Conservation (phyloP, 2,329 filamentous ascomycete species). For the Curvularia verruculosa region DNA sequence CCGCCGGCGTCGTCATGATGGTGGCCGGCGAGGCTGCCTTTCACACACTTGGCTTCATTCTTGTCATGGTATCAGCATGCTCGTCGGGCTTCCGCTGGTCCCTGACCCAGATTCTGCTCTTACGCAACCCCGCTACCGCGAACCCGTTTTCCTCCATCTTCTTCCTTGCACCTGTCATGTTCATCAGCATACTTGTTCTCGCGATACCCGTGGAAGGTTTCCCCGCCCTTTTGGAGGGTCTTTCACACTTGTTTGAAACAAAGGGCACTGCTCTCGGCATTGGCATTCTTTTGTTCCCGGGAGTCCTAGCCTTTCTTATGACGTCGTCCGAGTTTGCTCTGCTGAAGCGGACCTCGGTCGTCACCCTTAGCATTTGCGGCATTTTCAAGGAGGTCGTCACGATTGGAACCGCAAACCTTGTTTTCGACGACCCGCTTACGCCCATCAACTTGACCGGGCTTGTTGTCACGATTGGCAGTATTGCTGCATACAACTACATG, state of each 20-base stretch:
- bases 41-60: slow-evolving; percentile 80
- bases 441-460: slow-evolving; percentile 86
- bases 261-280: slow-evolving; percentile 72
- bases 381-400: slow-evolving; percentile 99
- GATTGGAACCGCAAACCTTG: slow-evolving; percentile 82
- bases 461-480: slow-evolving; percentile 85
- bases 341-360: slow-evolving; percentile 91
- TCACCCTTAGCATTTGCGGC: slow-evolving; percentile 93
- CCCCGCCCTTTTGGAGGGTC: slow-evolving; percentile 67
- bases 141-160: slow-evolving; percentile 98
- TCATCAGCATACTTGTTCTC: slow-evolving; percentile 77
- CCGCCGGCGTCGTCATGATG: slow-evolving; percentile 94
- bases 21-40: slow-evolving; percentile 94
- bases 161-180: slow-evolving; percentile 98
- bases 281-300: slow-evolving; percentile 84
- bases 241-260: slow-evolving; percentile 66
- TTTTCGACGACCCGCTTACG: slow-evolving; percentile 89
- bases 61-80: slow-evolving; percentile 92
- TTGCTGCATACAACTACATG: slow-evolving; percentile 90
- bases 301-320: slow-evolving; percentile 92
- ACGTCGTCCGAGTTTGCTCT: slow-evolving; percentile 95
- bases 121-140: slow-evolving; percentile 90
- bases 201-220: slow-evolving; percentile 88
- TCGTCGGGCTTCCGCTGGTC: slow-evolving; percentile 97
- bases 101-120: slow-evolving; percentile 94